A percentile compares a stretch with the other conserved stretches of the same genome.
phyloP scores from a whole-genome alignment of 768 basidiomycete species.

The Russula emetica region DNA sequence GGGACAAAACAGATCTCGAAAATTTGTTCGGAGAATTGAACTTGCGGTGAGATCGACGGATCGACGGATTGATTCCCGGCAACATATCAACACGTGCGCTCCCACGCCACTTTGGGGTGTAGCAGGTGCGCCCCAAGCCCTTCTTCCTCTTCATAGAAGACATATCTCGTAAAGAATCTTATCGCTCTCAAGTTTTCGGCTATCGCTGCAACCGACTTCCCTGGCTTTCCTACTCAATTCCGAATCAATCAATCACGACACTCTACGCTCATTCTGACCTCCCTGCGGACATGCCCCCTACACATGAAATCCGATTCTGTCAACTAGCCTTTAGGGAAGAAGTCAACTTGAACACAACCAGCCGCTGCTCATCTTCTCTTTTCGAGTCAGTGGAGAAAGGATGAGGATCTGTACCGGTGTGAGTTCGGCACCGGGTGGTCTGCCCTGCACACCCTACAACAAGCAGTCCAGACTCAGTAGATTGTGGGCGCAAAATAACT shows the following conservation, averaged over 20 bases:
- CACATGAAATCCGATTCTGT: neutral
- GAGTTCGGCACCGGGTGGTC: neutral
- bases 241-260: neutral
- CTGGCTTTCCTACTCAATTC: neutral
- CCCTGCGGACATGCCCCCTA: neutral
- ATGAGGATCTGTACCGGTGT: neutral
- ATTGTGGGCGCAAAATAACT: neutral
- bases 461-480: neutral
- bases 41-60: too few relatives aligned
- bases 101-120: too few relatives aligned
- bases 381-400: neutral
- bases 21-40: too few relatives aligned
- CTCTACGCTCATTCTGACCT: neutral
- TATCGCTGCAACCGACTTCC: too few relatives aligned
- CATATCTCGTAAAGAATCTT: too few relatives aligned
- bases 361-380: neutral
- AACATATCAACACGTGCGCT: too few relatives aligned
- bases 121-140: too few relatives aligned
- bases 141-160: too few relatives aligned
- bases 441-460: neutral
- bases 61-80: too few relatives aligned
- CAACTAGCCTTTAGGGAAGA: neutral
- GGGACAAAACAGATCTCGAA: too few relatives aligned
- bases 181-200: too few relatives aligned
- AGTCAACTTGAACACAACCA: too few relatives aligned